Evolutionary conservation across 1,284 basidiomycete species (phyloP), one percentile per base, ranked within the genome.

Genomic region (Phellinidium pouzarii): DNA sequence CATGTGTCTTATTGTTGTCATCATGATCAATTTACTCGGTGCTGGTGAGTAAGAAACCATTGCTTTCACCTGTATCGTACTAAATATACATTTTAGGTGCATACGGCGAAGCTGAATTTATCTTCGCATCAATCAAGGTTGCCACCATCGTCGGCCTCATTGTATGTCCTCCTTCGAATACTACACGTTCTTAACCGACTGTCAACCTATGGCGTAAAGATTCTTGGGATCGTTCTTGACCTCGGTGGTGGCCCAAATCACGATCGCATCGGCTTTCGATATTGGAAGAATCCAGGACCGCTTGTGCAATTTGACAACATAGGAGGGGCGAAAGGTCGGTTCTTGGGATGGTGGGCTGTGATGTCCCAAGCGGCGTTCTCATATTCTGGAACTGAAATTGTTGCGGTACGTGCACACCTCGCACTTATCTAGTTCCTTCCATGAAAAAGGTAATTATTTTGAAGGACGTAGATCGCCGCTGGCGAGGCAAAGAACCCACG

Each of bases 341-440:
- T 90, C 70, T 69, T 88, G 48, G 80, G 82, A 40, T 84, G 77
- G 72, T 67, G 81, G 78, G 75, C 79, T 25, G 82, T 82, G 26
- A 71, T 84, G 69, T 78, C 80, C 1, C 80, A 85, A 61, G 89
- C 90, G 9, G 88, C 87, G 1, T 94, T 94, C 73, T 87, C 84
- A 9, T 93, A 84, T 72, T 80, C 82, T 58, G 78, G 82, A 48
- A 91, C 90, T 6, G 92, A 94, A 66, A 86, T 94, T 57, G 87
- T 94, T 40, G 91, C 89, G 29, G 83, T 93, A 67, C 76, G 84
- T 64, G 65, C 69, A 7, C 19, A 22, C 27, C 52, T 26, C 22
- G 19, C 25, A 31, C 12, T n/a, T 14, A 34, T 8, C 3, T 34
- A 14, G 31, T 41, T 20, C 20, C 27, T 25, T 25, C 4, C n/a